Base-by-base conservation (phyloP, 148 eudicot genomes). In the Fagopyrum homotropicum region DNA sequence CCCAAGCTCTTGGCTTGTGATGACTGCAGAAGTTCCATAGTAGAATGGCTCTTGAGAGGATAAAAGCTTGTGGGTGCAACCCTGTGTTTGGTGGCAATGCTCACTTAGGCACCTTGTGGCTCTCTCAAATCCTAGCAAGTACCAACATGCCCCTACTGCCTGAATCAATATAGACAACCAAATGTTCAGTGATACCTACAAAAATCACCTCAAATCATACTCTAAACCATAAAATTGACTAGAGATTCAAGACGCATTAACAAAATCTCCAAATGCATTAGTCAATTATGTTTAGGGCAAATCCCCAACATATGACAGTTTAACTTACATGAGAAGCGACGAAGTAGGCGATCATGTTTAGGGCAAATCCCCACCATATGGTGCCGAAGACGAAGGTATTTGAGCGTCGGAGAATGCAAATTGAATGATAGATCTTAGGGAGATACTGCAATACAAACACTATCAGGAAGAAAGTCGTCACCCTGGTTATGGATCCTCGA, bases 61-160 rank as follows among this genome's bases (percentile, higher is more conserved):
- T 77, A 90, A 55, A 72, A 86, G 10, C 45, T 72, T 85, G 1
- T 69, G 47, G 72, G 50, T 73, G 76, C 97, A 89, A n/a, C 90
- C 88, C 4, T 80, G 63, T 60, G 84, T 80, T 15, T 1, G 50
- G 60, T 44, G 73, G 75, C 99, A 95, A 72, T 95, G 86, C 66
- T 88, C 84, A 56, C 54, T 83, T 60, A 95, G 80, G 77, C 99
- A 95, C 44, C 81, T 89, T 51, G 88, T 90, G 55, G 87, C 88
- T 82, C 99, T 87, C 69, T 95, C 93, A 43, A 90, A 79, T 49
- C 99, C 99, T 51, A 95, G 79, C 78, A 95, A 82, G 78, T 89
- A 92, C 97, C 99, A 95, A 76, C 97, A 95, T 52, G 99, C 97
- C 64, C 97, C 99, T 74, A 89, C 96, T 64, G 97, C 99, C 99